Conservation (phyloP, 2,329 filamentous ascomycete genomes). For the Erysiphe neolycopersici region DNA sequence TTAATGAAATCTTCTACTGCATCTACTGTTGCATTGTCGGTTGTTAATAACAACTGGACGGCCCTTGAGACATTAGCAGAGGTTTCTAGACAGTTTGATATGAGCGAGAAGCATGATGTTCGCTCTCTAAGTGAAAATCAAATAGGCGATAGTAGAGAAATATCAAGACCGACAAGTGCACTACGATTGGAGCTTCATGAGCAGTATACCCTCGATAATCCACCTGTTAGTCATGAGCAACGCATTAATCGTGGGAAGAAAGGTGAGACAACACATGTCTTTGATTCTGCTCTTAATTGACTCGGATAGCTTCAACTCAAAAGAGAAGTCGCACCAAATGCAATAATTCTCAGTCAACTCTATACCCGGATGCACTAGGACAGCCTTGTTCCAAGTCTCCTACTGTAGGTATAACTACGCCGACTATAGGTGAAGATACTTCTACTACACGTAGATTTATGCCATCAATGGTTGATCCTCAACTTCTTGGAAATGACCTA, state of each 20-base stretch:
- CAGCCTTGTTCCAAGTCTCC: constrained; percentile 9
- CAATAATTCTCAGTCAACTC: constrained; percentile 3
- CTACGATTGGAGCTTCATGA: constrained; percentile 26
- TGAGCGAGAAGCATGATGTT: constrained; percentile 31
- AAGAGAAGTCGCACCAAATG: constrained; percentile 2
- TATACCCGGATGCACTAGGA: constrained; percentile 3
- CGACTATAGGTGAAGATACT: constrained; percentile 6
- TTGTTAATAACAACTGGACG: constrained; percentile 37
- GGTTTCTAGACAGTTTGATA: constrained; percentile 56
- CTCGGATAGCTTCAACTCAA: constrained; percentile 3
- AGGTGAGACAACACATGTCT: constrained; percentile 12
- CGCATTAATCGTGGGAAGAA: constrained; percentile 15
- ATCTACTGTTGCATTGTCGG: constrained; percentile 17
- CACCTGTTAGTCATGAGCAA: constrained; percentile 22
- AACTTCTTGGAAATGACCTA: constrained; percentile 10
- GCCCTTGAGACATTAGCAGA: constrained; percentile 70
- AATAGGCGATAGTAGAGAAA: constrained; percentile 7
- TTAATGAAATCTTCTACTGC: constrained; percentile 8
- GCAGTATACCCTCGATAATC: constrained; percentile 30
- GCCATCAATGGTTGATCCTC: constrained; percentile 14
- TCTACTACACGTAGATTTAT: constrained; percentile 10
- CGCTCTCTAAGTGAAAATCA: constrained; percentile 21
- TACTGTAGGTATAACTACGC: constrained; percentile 9
- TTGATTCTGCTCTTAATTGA: constrained; percentile 6
- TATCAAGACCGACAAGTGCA: constrained; percentile 6